A percentile compares a stretch with the other conserved stretches of the same genome.
phyloP scores from a whole-genome alignment of 805 yeast species.

The Pichia ethanolica region DNA sequence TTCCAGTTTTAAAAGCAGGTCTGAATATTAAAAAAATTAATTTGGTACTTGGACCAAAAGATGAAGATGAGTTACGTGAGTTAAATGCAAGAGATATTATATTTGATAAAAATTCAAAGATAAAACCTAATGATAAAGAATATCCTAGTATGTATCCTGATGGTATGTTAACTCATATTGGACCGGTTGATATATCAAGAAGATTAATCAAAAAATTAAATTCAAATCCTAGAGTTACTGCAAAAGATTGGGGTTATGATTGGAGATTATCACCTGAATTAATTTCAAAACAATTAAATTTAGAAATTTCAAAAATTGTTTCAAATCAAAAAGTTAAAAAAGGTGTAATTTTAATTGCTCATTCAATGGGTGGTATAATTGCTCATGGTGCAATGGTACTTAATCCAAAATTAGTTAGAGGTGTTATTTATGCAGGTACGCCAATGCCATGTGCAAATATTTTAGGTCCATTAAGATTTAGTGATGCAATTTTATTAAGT shows the following conservation, averaged over 20 bases:
- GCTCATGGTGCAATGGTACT: conserved; percentile 72
- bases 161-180: conserved; percentile 73
- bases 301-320: conserved; percentile 40
- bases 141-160: conserved; percentile 47
- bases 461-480: conserved; percentile 75
- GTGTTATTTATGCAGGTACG: conserved; percentile 72
- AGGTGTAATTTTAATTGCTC: conserved; percentile 70
- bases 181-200: conserved; percentile 76
- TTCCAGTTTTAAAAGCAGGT: conserved; percentile 76
- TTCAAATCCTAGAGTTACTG: conserved; percentile 49
- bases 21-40: conserved; percentile 64
- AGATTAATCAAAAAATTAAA: conserved; percentile 48
- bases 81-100: conserved; percentile 34
- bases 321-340: conserved; percentile 30
- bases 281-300: conserved; percentile 42
- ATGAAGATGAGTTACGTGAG: conserved; percentile 50
- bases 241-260: conserved; percentile 83
- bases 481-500: conserved; percentile 72
- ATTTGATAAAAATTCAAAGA: neutral
- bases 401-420: conserved; percentile 62
- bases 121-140: neutral
- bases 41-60: conserved; percentile 63
- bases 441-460: conserved; percentile 83
- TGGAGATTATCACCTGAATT: conserved; percentile 75
- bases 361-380: conserved; percentile 90